Base-by-base conservation (phyloP, 1,139 yeast genomes). In the Nakaseomyces sp. region DNA sequence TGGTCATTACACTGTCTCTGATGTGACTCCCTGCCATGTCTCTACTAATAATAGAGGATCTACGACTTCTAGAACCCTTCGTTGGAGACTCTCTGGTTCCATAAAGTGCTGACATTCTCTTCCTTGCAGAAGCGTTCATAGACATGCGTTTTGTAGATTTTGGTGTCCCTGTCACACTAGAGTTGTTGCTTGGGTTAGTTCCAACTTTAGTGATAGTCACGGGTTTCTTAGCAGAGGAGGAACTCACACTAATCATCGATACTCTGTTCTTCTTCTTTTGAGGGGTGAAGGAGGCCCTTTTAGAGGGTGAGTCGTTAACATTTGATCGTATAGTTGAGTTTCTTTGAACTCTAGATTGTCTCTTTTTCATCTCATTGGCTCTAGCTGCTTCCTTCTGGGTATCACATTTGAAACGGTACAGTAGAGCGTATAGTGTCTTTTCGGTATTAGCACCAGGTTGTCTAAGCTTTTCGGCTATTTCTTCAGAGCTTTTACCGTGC, bases 401-500 rank as follows among this genome's bases (percentile, higher is more conserved):
- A 43, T 66, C 68, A 47, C 58, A 61, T 52, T 68, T 66, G 49
- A 67, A 68, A 40, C 70, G 60, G 39, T 63, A 52, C 36, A 83
- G 67, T 46, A 82, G 67, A 15, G 85, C 84, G 55, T 83, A 83
- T 56, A 83, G 79, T 35, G 86, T 81, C 65, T 82, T 83, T 61
- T 83, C 91, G 3, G 87, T 76, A 51, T 78, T 80, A 20, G 78
- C 71, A 25, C 81, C 85, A 32, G 70, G 68, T 45, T 67, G 72
- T 52, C 76, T 70, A 42, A 82, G 66, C 53, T 77, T 74, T 31
- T 65, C 62, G 26, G 76, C 65, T 13, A 82, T 81, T 46, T 78
- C 81, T 26, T 69, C 63, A 51, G 75, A 70, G 12, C 79, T 71
- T 56, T 83, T 70, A 44, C 83, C 86, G 58, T 81, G 83, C 87